phyloP scores from a whole-genome alignment of 2,329 filamentous ascomycete genomes.

The Botrytis fabae region DNA sequence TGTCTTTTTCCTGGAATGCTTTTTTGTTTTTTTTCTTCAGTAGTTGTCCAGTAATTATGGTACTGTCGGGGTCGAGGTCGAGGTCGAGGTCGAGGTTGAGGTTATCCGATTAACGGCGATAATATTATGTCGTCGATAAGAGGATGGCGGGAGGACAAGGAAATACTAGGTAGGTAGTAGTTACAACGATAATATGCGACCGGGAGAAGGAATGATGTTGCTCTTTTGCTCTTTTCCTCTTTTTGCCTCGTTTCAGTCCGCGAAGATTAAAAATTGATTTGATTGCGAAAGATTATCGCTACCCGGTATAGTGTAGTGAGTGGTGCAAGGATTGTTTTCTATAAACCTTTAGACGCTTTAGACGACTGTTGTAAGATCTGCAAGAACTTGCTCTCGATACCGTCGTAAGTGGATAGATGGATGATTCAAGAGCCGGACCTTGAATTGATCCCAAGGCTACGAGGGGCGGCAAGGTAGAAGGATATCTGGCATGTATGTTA shows the following conservation, averaged over 20 bases:
- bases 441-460: neutral
- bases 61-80: neutral
- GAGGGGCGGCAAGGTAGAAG: neutral
- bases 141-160: conserved; percentile 30
- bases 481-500: too few relatives aligned
- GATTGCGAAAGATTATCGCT: conserved; percentile 6
- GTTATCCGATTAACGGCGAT: conserved; percentile 24
- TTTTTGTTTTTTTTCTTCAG: conserved; percentile 7
- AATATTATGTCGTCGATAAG: conserved; percentile 32
- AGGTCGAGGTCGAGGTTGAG: conserved; percentile 13
- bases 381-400: neutral
- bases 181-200: conserved; percentile 29
- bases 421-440: too few relatives aligned
- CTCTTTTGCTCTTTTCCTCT: conserved; percentile 7
- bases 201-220: conserved; percentile 24
- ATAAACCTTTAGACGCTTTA: conserved; percentile 8
- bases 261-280: conserved; percentile 3
- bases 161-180: conserved; percentile 17
- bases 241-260: neutral
- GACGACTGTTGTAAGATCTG: neutral
- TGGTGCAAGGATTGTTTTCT: conserved; percentile 11
- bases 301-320: neutral
- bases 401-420: neutral
- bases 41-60: conserved; percentile 1
- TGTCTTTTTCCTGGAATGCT: neutral